A percentile compares a stretch with the other conserved stretches of the same genome.
These are phyloP conservation scores for Candida caryicola DNA, from an alignment of 805 yeast genomes.

Conservation along the genomic window DNA sequence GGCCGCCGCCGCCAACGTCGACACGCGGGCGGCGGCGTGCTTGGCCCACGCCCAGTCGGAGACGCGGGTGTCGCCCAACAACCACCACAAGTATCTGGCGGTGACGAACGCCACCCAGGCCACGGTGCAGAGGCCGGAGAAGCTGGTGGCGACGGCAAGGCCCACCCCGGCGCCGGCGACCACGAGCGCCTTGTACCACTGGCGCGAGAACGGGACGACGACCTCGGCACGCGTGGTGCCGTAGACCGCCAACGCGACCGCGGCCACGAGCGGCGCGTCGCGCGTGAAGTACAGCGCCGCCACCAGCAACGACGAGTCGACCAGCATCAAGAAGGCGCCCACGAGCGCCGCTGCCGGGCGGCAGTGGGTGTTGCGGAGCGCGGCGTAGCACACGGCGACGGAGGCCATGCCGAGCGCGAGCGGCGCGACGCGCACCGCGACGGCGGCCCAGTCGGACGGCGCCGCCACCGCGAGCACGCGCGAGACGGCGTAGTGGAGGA, in stretches of 20 bases:
- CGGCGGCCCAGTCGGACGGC: conserved; percentile 4
- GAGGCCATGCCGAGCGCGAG: conserved; percentile 53
- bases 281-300: conserved; percentile 51
- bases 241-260: conserved; percentile 47
- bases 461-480: neutral
- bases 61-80: conserved; percentile 64
- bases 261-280: conserved; percentile 45
- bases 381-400: conserved; percentile 51
- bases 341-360: conserved; percentile 47
- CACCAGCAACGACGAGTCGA: conserved; percentile 66
- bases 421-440: conserved; percentile 56
- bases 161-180: conserved; percentile 52
- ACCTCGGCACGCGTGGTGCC: conserved; percentile 50
- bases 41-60: conserved; percentile 33
- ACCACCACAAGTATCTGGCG: conserved; percentile 58
- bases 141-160: conserved; percentile 60
- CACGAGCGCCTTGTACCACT: conserved; percentile 54
- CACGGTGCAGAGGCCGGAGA: conserved; percentile 67
- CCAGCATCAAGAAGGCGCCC: conserved; percentile 49
- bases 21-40: conserved; percentile 40
- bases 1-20: conserved; percentile 54
- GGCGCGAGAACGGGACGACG: conserved; percentile 39
- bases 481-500: conserved; percentile 43
- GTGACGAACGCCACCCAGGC: conserved; percentile 57
- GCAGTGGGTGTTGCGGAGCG: conserved; percentile 55